phyloP scores from a whole-genome alignment of 176 grass and related monocot species.

The Avena atlantica region DNA sequence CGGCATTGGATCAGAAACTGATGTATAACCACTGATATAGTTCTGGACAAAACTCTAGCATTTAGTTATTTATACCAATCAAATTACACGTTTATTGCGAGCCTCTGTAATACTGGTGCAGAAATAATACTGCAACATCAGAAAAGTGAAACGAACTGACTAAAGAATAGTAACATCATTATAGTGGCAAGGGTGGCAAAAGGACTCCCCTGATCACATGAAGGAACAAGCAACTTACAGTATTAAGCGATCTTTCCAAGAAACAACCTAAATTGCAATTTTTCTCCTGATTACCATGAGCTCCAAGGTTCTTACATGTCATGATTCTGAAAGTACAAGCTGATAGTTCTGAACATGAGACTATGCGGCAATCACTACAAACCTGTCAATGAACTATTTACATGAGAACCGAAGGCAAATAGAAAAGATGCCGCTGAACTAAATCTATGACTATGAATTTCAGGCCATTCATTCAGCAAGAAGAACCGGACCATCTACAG shows the following conservation, averaged over 20 bases:
- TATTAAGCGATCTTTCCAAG: background rate
- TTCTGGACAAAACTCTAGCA: background rate
- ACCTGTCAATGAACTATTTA: slow-evolving; percentile 48
- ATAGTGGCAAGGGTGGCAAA: background rate
- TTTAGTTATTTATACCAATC: background rate
- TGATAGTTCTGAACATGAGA: slow-evolving; percentile 2
- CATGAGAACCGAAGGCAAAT: slow-evolving; percentile 41
- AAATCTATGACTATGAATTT: slow-evolving; percentile 22
- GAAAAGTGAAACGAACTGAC: background rate
- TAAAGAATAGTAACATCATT: background rate
- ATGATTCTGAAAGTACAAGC: background rate
- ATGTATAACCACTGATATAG: background rate
- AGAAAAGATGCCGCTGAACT: slow-evolving; percentile 35
- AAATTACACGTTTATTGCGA: background rate
- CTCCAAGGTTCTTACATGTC: slow-evolving; percentile 15
- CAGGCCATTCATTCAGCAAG: slow-evolving; percentile 25
- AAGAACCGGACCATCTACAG: slow-evolving; percentile 31
- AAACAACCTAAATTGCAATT: slow-evolving; percentile 12
- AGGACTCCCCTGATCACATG: background rate
- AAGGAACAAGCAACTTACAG: slow-evolving; percentile 5
- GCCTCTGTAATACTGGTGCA: background rate
- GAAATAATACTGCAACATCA: background rate
- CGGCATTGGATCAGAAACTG: background rate
- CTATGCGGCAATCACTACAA: slow-evolving; percentile 9
- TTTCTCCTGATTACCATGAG: background rate